Conservation (phyloP, 106 monocot species). For the Vanilla planifolia region DNA sequence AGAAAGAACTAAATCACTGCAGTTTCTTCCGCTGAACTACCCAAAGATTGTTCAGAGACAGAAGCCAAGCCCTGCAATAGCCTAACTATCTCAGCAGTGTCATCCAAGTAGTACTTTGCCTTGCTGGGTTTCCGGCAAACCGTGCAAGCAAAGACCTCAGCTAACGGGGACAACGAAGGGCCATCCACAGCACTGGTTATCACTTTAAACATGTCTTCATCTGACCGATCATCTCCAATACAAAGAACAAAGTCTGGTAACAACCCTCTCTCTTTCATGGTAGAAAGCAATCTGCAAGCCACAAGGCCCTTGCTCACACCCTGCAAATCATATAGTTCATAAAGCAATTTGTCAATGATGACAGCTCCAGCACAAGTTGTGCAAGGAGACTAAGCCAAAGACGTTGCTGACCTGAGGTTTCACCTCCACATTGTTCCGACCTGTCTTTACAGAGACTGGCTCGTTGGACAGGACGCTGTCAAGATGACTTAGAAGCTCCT, state of each 20-base stretch:
- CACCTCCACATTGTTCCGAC: slow-evolving; percentile 34
- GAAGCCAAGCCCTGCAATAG: slow-evolving; percentile 57
- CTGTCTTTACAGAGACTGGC: slow-evolving; percentile 40
- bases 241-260: slow-evolving; percentile 55
- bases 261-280: slow-evolving; percentile 31
- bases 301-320: slow-evolving; percentile 70
- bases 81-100: slow-evolving; percentile 49
- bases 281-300: slow-evolving; percentile 29
- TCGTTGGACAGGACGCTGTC: slow-evolving; percentile 50
- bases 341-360: not conserved
- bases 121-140: slow-evolving; percentile 66
- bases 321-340: slow-evolving; percentile 20
- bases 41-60: slow-evolving; percentile 21
- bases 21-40: not conserved
- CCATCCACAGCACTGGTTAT: slow-evolving; percentile 21
- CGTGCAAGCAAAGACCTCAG: slow-evolving; percentile 65
- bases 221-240: slow-evolving; percentile 67
- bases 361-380: too few species aligned
- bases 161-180: slow-evolving; percentile 19
- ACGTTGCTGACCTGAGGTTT: slow-evolving; percentile 37
- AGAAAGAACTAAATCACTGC: too few species aligned
- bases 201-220: slow-evolving; percentile 79
- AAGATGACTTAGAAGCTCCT: slow-evolving; percentile 51
- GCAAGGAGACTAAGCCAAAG: too few species aligned
- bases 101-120: slow-evolving; percentile 68